Evolutionary conservation across 2,329 filamentous ascomycete genomes (phyloP), one percentile per base, ranked within the genome.

Genomic region (Aspergillus tanneri): DNA sequence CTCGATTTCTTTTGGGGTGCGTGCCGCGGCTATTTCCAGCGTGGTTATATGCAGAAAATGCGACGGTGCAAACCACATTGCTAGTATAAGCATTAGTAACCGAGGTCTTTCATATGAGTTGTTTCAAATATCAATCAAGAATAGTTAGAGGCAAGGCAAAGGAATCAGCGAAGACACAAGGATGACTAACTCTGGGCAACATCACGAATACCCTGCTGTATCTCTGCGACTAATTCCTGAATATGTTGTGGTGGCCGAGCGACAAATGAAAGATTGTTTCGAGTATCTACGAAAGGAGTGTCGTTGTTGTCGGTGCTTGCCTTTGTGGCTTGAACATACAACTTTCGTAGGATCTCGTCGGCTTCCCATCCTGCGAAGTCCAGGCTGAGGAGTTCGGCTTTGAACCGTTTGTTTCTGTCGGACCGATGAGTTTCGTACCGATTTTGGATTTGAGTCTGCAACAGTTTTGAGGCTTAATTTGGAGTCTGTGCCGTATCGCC

Each of bases 181-280:
- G 25, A 10, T 14, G 6, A 75, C 85, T 66, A 74, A 93, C 90
- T 80, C 27, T 89, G 87, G 11, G 85, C 85, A 16, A 82, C 78
- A 16, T 76, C 71, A 47, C 77, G 74, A 39, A 95, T 73, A 60
- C 82, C 78, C 41, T 77, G 68, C 68, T 96, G 92, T 23, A 96
- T 72, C 47, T 79, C 78, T 2, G 73, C 70, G 2, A 92, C 82
- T 49, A 97, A 71, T 16, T 78, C 72, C 37, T 86, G 76, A 14
- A 96, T 76, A 57, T 86, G 82, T 37, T 81, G 71, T 0, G 91
- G 87, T 12, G 92, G 92, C 5, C 91, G 79, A 3, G 88, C 89
- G 90, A 90, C 96, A 63, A 96, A 85, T 0, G 90, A 88, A 9
- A 96, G 76, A 64, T 91, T 95, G 62, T 96, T 79, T 32, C 92